phyloP scores from a whole-genome alignment of 257 asterid genomes.

The Solanum chiquidenum region DNA sequence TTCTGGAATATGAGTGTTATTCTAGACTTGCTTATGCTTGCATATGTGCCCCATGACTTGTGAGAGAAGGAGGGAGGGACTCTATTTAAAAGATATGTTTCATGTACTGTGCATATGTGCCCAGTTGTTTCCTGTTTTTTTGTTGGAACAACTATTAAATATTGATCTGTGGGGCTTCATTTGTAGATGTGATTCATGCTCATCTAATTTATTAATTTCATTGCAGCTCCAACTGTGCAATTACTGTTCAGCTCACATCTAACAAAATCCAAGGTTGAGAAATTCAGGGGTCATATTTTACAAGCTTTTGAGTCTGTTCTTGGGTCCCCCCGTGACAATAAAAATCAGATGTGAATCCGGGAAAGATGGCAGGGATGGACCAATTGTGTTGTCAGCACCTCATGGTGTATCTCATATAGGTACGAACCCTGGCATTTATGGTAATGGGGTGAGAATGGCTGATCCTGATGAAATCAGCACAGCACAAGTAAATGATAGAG shows the following conservation, averaged over 20 bases:
- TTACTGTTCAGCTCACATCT: conserved; percentile 62
- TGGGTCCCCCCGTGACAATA: conserved; percentile 60
- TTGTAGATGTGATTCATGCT: background rate
- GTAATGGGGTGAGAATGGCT: background rate
- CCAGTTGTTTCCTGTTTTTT: background rate
- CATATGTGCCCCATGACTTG: background rate
- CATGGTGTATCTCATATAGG: conserved; percentile 17
- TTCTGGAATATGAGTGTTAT: background rate
- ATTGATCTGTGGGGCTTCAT: background rate
- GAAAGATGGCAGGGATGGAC: conserved; percentile 24
- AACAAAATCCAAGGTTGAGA: conserved; percentile 71
- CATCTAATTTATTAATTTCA: background rate
- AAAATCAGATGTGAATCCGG: conserved; percentile 68
- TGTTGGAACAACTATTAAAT: background rate
- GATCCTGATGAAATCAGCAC: conserved; percentile 20
- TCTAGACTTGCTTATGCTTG: background rate
- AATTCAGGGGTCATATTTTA: conserved; percentile 50
- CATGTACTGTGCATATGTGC: background rate
- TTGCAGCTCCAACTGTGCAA: conserved; percentile 88
- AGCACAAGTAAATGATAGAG: conserved; percentile 16
- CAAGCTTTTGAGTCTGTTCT: conserved; percentile 90
- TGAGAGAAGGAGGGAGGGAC: background rate
- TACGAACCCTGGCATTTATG: background rate
- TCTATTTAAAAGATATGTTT: background rate
- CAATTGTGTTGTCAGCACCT: conserved; percentile 34